A percentile compares a stretch with the other conserved stretches of the same genome.
These are phyloP conservation scores for Fraxinus baroniana DNA, from an alignment of 305 asterid genomes.

Conservation along the genomic window DNA sequence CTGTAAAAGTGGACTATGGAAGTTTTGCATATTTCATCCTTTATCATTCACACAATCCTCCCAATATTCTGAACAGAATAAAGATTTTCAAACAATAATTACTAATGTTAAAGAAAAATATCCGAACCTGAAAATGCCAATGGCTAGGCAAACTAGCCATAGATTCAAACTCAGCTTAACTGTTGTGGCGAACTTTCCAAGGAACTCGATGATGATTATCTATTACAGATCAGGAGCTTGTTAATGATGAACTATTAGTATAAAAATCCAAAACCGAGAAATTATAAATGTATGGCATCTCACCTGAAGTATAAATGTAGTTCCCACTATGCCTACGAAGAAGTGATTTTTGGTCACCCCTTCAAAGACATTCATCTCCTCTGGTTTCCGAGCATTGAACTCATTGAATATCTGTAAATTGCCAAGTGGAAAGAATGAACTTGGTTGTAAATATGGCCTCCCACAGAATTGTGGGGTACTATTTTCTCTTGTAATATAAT, in stretches of 20 bases:
- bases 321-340: slow-evolving; percentile 69
- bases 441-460: neutral
- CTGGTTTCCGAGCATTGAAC: slow-evolving; percentile 87
- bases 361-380: slow-evolving; percentile 63
- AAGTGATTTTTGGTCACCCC: slow-evolving; percentile 83
- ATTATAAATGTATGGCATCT: slow-evolving; percentile 3
- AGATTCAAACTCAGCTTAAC: slow-evolving; percentile 46
- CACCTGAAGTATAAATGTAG: slow-evolving; percentile 80
- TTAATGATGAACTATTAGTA: slow-evolving; percentile 19
- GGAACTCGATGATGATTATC: slow-evolving; percentile 75
- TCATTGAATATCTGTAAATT: slow-evolving; percentile 74
- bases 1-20: no score
- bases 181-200: slow-evolving; percentile 68
- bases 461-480: neutral
- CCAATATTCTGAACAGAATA: neutral
- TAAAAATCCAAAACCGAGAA: neutral
- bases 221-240: slow-evolving; percentile 21
- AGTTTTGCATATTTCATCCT: no score
- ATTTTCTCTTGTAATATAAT: neutral
- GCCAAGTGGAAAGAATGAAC: neutral
- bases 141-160: slow-evolving; percentile 63
- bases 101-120: neutral
- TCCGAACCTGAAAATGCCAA: slow-evolving; percentile 71
- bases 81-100: neutral
- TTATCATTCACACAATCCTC: neutral